These are phyloP conservation scores for Pyrenochaeta sp. DNA, from an alignment of 2,329 filamentous ascomycete species.

Conservation along the genomic window DNA sequence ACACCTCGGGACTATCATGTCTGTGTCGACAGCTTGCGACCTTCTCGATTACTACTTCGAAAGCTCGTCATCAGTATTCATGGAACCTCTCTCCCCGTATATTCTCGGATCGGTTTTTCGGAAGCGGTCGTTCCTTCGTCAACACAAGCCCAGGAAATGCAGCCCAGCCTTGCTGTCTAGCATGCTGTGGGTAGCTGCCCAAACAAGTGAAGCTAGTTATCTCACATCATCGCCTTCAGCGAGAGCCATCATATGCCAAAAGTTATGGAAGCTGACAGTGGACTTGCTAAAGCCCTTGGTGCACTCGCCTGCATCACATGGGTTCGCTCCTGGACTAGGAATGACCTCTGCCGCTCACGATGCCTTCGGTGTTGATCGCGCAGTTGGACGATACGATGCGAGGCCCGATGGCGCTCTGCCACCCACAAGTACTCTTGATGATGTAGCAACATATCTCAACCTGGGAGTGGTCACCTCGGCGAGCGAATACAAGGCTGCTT, in stretches of 20 bases:
- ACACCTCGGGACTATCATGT: constrained; percentile 80
- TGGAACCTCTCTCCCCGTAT: constrained; percentile 89
- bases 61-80: constrained; percentile 84
- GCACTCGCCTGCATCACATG: constrained; percentile 70
- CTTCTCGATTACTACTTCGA: constrained; percentile 90
- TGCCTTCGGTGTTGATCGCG: constrained; percentile 76
- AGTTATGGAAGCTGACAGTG: constrained; percentile 83
- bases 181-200: constrained; percentile 94
- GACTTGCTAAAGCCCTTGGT: constrained; percentile 87
- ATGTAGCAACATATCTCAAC: constrained; percentile 90
- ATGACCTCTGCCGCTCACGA: constrained; percentile 80
- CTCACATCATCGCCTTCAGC: constrained; percentile 83
- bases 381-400: constrained; percentile 58
- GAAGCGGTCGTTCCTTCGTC: constrained; percentile 85
- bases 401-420: constrained; percentile 55
- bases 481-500: constrained; percentile 83
- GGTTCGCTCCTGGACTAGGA: constrained; percentile 59
- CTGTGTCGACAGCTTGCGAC: constrained; percentile 82
- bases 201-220: constrained; percentile 87
- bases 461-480: constrained; percentile 89
- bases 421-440: constrained; percentile 75
- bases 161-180: constrained; percentile 86
- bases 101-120: constrained; percentile 88
- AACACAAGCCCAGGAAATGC: constrained; percentile 79
- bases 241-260: constrained; percentile 83